Evolutionary conservation across 306 rosid species (phyloP).

Genomic region (Coriaria nepalensis): DNA sequence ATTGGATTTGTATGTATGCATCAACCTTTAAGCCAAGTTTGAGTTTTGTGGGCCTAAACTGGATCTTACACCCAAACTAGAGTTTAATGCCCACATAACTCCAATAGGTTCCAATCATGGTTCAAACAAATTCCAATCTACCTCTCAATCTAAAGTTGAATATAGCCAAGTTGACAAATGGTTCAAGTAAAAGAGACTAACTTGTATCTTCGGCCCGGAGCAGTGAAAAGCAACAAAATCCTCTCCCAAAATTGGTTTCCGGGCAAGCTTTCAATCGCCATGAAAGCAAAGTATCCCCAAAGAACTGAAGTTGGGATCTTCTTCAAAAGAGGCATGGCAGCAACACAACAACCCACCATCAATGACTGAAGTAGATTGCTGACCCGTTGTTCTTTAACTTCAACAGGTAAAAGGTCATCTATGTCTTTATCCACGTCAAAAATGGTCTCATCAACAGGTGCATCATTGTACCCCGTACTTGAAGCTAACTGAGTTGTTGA

Average conservation of each 20-base stretch:
- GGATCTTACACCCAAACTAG: too few species aligned
- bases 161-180: too few species aligned
- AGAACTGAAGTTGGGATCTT: slow-evolving; percentile 90
- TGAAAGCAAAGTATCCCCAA: slow-evolving; percentile 98
- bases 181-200: slow-evolving; percentile 14
- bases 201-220: slow-evolving; percentile 96
- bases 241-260: slow-evolving; percentile 99
- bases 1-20: too few species aligned
- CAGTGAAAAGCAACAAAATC: slow-evolving; percentile 75
- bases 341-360: slow-evolving; percentile 73
- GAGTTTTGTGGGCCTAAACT: too few species aligned
- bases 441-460: slow-evolving; percentile 74
- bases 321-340: slow-evolving; percentile 90
- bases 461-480: slow-evolving; percentile 69
- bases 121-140: too few species aligned
- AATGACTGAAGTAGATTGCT: slow-evolving; percentile 82
- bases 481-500: slow-evolving; percentile 64
- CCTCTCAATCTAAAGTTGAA: too few species aligned
- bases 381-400: slow-evolving; percentile 91
- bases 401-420: slow-evolving; percentile 84
- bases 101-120: too few species aligned
- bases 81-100: too few species aligned
- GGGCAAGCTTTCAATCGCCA: slow-evolving; percentile 97
- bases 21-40: too few species aligned
- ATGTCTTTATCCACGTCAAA: slow-evolving; percentile 79